Conservation (phyloP, 257 asterid genomes). For the Scutellaria galericulata region DNA sequence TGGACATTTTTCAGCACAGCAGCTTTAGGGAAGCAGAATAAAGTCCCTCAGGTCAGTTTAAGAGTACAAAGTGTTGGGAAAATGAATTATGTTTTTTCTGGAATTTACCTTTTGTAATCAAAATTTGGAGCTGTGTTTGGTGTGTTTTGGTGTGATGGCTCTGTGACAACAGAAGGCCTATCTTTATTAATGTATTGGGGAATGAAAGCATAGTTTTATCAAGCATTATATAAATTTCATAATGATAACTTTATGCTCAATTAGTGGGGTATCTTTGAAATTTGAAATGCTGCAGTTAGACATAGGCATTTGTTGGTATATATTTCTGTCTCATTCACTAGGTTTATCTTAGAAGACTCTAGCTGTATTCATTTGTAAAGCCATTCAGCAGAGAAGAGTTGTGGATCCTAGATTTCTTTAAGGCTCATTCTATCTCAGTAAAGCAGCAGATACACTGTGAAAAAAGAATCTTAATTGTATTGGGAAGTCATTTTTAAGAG, state of each 20-base stretch:
- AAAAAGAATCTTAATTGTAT: background rate
- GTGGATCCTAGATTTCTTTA: conserved; percentile 3
- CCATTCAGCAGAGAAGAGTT: background rate
- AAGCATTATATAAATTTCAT: background rate
- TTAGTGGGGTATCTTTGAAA: background rate
- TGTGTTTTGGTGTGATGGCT: background rate
- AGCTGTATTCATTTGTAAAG: conserved; percentile 6
- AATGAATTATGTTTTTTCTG: background rate
- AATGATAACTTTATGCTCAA: conserved; percentile 3
- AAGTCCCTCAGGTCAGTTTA: conserved; percentile 90
- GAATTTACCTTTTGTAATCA: background rate
- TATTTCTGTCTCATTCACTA: background rate
- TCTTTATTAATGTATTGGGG: background rate
- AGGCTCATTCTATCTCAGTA: conserved; percentile 9
- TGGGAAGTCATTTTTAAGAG: conserved; percentile 2
- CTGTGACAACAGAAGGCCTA: background rate
- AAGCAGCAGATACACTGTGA: background rate
- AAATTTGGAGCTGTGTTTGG: conserved; percentile 2
- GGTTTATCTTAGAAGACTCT: conserved; percentile 1
- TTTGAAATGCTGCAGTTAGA: background rate
- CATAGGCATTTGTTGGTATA: background rate
- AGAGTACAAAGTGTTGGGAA: conserved; percentile 13
- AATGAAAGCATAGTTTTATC: background rate
- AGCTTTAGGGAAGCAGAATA: conserved; percentile 71
- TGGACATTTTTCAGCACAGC: conserved; percentile 96